Conservation (phyloP, 805 yeast genomes). For the Candida bentonensis region DNA sequence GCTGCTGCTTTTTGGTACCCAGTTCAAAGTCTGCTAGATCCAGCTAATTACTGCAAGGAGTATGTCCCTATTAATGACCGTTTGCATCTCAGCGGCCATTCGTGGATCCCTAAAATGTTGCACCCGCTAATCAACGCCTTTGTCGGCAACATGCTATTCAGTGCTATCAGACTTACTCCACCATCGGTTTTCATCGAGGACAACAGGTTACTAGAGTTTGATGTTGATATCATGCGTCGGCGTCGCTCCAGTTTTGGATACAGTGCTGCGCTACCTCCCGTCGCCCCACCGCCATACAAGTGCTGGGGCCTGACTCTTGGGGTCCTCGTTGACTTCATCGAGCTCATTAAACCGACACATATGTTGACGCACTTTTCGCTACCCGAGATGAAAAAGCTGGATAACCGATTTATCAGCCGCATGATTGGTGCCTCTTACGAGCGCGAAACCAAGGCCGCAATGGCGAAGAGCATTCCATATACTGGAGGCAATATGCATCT, state of each 20-base stretch:
- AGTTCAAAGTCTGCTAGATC: constrained; percentile 12
- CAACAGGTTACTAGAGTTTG: constrained; percentile 2
- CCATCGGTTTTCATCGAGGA: constrained; percentile 2
- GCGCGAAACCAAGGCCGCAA: constrained; percentile 1
- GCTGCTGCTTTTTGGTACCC: constrained; percentile 26
- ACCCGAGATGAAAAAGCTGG: constrained; percentile 16
- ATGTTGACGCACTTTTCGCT: constrained; percentile 5
- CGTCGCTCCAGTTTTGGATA: too few species aligned
- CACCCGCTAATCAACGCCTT: constrained; percentile 6
- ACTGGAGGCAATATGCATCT: constrained; percentile 12
- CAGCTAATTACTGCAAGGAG: constrained; percentile 8
- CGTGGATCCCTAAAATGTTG: constrained; percentile 5
- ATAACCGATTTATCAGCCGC: constrained; percentile 12
- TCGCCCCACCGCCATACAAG: constrained; percentile 15
- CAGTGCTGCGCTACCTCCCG: constrained; percentile 1
- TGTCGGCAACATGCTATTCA: constrained; percentile 18
- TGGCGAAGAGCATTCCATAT: constrained; percentile 3
- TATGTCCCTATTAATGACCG: constrained; percentile 15
- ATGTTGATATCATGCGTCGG: not conserved
- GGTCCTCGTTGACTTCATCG: constrained; percentile 20
- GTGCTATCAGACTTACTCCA: constrained; percentile 15
- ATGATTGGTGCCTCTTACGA: constrained; percentile 4
- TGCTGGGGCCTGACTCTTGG: constrained; percentile 27
- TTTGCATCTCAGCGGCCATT: constrained; percentile 6
- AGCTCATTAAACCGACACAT: constrained; percentile 12